These are phyloP conservation scores for Cucumis hystrix DNA, from an alignment of 306 rosid genomes.

Conservation along the genomic window DNA sequence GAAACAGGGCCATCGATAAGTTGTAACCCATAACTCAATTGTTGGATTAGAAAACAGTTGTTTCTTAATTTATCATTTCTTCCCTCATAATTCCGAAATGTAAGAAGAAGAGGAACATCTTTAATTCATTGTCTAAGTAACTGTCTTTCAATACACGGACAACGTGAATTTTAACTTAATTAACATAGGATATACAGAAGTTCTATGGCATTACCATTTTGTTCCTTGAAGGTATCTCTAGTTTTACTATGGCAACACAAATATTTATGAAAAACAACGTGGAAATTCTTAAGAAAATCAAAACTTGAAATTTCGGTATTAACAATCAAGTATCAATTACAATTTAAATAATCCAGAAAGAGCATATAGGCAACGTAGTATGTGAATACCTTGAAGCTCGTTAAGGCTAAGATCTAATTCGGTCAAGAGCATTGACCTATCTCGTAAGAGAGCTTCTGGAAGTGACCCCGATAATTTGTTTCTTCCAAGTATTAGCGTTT, in stretches of 20 bases:
- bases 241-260: background rate
- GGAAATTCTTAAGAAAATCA: background rate
- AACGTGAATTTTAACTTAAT: background rate
- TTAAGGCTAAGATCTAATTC: constrained; percentile 73
- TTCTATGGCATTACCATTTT: background rate
- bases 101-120: background rate
- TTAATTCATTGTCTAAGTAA: background rate
- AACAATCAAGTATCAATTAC: background rate
- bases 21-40: background rate
- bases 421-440: constrained; percentile 60
- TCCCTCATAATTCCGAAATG: background rate
- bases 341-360: background rate
- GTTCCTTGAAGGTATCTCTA: background rate
- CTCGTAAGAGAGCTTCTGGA: constrained; percentile 52
- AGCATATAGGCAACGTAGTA: background rate
- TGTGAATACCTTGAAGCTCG: constrained; percentile 46
- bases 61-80: background rate
- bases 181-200: background rate
- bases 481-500: constrained; percentile 44
- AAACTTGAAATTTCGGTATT: background rate
- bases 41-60: background rate
- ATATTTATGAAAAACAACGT: background rate
- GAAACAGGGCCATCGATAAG: background rate
- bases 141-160: background rate
- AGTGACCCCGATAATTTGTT: constrained; percentile 51